Conservation (phyloP, 768 basidiomycete species). For the Mrakia gelida region DNA sequence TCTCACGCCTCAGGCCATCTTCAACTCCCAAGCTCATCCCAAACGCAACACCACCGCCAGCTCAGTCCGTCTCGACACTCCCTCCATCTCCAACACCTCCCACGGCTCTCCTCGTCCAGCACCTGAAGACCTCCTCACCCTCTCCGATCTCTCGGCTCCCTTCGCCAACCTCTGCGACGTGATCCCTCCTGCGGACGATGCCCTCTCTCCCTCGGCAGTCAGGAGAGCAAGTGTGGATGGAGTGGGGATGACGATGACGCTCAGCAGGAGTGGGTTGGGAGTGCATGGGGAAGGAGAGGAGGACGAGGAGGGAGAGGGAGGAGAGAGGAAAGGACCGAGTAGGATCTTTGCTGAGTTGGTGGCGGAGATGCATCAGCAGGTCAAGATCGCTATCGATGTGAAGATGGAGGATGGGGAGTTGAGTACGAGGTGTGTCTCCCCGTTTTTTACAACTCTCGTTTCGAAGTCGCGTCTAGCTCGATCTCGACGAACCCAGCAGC, state of each 20-base stretch:
- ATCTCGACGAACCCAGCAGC: not conserved
- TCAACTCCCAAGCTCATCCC: not conserved
- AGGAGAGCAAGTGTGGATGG: conserved; percentile 8
- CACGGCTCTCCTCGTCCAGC: not conserved
- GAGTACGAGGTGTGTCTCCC: not conserved
- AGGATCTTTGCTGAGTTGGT: conserved; percentile 69
- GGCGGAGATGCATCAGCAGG: conserved; percentile 78
- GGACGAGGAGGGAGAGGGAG: not conserved
- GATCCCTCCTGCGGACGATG: not conserved
- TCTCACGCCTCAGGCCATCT: not conserved
- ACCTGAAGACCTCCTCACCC: not conserved
- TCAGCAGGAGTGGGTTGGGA: not conserved
- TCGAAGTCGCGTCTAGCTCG: not conserved
- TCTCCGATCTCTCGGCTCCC: not conserved
- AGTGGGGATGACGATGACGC: not conserved
- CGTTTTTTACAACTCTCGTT: not conserved
- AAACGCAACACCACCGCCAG: not conserved
- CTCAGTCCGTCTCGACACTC: not conserved
- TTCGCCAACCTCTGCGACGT: conserved; percentile 40
- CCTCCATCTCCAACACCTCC: not conserved
- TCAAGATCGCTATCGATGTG: conserved; percentile 59
- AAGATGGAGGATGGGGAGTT: conserved; percentile 34
- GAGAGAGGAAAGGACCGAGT: not conserved
- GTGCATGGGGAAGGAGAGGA: not conserved
- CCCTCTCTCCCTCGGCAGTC: not conserved